Evolutionary conservation across 805 yeast genomes (phyloP), one percentile per base, ranked within the genome.

Genomic region (Kockiozyma suomiensis): DNA sequence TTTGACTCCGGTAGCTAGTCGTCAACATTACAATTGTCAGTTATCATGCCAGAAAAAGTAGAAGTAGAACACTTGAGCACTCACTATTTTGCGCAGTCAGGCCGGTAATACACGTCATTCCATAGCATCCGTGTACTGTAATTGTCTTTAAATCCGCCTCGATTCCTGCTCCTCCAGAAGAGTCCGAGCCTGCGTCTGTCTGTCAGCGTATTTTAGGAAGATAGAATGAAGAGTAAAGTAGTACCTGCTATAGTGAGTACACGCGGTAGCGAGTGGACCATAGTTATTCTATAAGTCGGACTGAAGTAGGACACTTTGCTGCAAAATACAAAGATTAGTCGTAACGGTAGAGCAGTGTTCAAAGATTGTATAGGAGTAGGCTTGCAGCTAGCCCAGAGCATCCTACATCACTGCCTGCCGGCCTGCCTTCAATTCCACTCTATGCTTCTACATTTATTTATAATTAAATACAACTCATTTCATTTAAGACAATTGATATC

Each of bases 91-190:
- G 96, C 5, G 91, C 87, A 0, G 96, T 90, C 59, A 90, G 73
- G 1, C 91, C 92, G 7, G 91, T 82, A 47, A 88, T 84, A 68
- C 91, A 86, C 0, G 92, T 87, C 72, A 86, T 74, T 0, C 88
- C 96, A 69, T 85, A 88, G 52, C 90, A 90, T 15, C 83, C 82
- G 68, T 87, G 88, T 1, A 88, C 87, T 2, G 87, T 78, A 56
- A 90, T 81, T 0, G 96, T 85, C 74, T 90, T 90, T 40, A 90
- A 70, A 70, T 90, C 97, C 0, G 96, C 96, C 72, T 90, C 96
- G 51, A 90, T 85, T 2, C 97, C 97, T 1, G 97, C 96, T 2
- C 96, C 96, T 1, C 96, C 97, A 10, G 93, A 86, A 46, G 85
- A 82, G 70, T 90, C 97, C 0, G 93, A 86, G 0, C 96, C 96